Percentiles rank a stretch among this genome's conserved stretches.
These are phyloP conservation scores for Crithidia thermophila DNA, from an alignment of 208 protist species.

Conservation along the genomic window DNA sequence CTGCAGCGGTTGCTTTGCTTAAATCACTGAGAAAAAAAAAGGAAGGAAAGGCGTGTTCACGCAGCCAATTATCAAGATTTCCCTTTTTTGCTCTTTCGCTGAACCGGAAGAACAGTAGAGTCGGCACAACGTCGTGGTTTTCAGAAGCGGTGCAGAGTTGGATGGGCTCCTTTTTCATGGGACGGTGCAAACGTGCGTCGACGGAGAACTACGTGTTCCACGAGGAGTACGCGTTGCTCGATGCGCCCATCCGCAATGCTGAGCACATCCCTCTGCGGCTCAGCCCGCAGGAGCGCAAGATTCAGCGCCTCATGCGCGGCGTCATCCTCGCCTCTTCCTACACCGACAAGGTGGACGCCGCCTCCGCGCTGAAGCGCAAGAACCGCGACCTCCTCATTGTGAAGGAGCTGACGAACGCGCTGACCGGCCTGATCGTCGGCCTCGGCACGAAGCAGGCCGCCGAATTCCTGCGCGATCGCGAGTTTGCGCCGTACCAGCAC, in stretches of 20 bases:
- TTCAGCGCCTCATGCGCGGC: slow-evolving; percentile 88
- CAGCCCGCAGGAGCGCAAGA: slow-evolving; percentile 78
- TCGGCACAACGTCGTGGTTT: slow-evolving; percentile 28
- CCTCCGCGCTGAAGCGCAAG: slow-evolving; percentile 48
- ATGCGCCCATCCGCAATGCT: slow-evolving; percentile 74
- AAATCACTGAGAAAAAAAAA: no score
- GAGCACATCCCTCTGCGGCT: slow-evolving; percentile 90
- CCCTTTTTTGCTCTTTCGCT: slow-evolving; percentile 6
- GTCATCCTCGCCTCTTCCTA: slow-evolving; percentile 89
- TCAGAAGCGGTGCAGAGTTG: slow-evolving; percentile 11
- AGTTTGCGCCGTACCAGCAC: slow-evolving; percentile 71
- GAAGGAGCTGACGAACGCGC: slow-evolving; percentile 79
- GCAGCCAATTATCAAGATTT: slow-evolving; percentile 5
- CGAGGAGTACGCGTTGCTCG: slow-evolving; percentile 74
- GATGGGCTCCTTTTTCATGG: slow-evolving; percentile 34
- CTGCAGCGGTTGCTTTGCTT: no score
- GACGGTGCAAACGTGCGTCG: slow-evolving; percentile 27
- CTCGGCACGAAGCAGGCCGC: slow-evolving; percentile 71
- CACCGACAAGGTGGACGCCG: slow-evolving; percentile 91
- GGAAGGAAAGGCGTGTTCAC: not conserved
- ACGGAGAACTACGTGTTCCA: slow-evolving; percentile 38
- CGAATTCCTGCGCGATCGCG: slow-evolving; percentile 50
- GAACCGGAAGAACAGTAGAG: no score
- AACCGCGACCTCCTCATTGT: slow-evolving; percentile 73
- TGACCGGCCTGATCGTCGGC: slow-evolving; percentile 84